A percentile compares a stretch with the other conserved stretches of the same genome.
phyloP scores from a whole-genome alignment of 495 filamentous ascomycete species.

The Penicillium lagena region DNA sequence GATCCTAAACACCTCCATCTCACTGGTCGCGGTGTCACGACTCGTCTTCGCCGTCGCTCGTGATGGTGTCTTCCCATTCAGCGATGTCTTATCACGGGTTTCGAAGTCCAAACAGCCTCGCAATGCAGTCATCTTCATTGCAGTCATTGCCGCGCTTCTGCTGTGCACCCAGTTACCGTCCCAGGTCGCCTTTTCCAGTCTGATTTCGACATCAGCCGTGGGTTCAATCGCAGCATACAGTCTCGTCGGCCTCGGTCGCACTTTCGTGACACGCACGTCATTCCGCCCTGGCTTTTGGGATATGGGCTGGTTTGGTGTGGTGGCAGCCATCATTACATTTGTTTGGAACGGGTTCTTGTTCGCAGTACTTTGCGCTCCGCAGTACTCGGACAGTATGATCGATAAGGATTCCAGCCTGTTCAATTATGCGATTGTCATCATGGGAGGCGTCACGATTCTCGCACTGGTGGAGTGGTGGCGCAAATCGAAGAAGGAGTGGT shows the following conservation, averaged over 20 bases:
- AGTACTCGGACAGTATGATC: conserved; percentile 21
- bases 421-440: conserved; percentile 33
- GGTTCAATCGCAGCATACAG: conserved; percentile 32
- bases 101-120: conserved; percentile 29
- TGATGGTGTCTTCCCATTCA: conserved; percentile 31
- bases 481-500: conserved; percentile 27
- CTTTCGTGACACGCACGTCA: conserved; percentile 24
- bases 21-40: conserved; percentile 29
- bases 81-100: conserved; percentile 22
- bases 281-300: conserved; percentile 27
- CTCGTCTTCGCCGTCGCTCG: conserved; percentile 34
- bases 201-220: conserved; percentile 28
- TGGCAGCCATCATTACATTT: conserved; percentile 26
- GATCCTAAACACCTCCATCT: conserved; percentile 32
- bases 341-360: conserved; percentile 32
- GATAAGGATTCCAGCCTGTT: conserved; percentile 21
- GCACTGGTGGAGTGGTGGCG: conserved; percentile 28
- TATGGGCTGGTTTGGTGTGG: conserved; percentile 22
- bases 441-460: conserved; percentile 28
- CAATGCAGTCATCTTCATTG: conserved; percentile 31
- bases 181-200: conserved; percentile 25
- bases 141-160: conserved; percentile 22
- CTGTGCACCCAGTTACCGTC: conserved; percentile 31
- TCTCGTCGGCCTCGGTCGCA: conserved; percentile 25
- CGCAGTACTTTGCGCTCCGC: conserved; percentile 26